Conservation (phyloP, 768 basidiomycete species). For the Mycena crocata region DNA sequence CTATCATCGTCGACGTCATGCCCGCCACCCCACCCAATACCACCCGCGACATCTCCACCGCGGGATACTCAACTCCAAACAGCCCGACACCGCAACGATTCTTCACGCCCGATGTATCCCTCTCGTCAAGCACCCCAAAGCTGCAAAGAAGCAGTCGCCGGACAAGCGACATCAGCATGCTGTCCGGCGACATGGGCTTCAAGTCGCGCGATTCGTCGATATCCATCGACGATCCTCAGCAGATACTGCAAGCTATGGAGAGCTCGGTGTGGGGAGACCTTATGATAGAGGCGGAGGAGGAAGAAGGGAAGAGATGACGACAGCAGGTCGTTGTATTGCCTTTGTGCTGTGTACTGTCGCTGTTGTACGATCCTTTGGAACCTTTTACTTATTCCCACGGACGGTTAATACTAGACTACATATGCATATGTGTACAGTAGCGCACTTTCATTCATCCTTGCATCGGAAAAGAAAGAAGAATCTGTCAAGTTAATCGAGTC, state of each 20-base stretch:
- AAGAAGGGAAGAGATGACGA: constrained; percentile 27
- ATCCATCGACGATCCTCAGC: constrained; percentile 33
- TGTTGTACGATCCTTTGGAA: constrained; percentile 15
- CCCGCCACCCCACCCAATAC: constrained; percentile 64
- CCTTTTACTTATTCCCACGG: constrained; percentile 13
- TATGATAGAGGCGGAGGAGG: constrained; percentile 35
- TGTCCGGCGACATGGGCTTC: constrained; percentile 60
- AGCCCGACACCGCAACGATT: constrained; percentile 56
- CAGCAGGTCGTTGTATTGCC: constrained; percentile 3
- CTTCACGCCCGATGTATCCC: constrained; percentile 58
- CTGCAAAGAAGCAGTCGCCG: constrained; percentile 68
- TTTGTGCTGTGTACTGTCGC: neutral
- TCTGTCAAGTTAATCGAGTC: too few species aligned
- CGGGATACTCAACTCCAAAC: constrained; percentile 46
- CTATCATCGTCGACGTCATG: constrained; percentile 73
- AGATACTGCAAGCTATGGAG: constrained; percentile 32
- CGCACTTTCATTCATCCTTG: constrained; percentile 16
- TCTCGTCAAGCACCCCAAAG: constrained; percentile 57
- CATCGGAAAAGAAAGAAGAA: neutral
- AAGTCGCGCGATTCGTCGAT: constrained; percentile 54
- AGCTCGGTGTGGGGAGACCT: constrained; percentile 35
- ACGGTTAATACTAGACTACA: constrained; percentile 33
- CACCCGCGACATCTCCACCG: constrained; percentile 68
- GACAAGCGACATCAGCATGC: constrained; percentile 69
- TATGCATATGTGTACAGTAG: constrained; percentile 26